Evolutionary conservation across 257 asterid species (phyloP).

Genomic region (Mentha longifolia): DNA sequence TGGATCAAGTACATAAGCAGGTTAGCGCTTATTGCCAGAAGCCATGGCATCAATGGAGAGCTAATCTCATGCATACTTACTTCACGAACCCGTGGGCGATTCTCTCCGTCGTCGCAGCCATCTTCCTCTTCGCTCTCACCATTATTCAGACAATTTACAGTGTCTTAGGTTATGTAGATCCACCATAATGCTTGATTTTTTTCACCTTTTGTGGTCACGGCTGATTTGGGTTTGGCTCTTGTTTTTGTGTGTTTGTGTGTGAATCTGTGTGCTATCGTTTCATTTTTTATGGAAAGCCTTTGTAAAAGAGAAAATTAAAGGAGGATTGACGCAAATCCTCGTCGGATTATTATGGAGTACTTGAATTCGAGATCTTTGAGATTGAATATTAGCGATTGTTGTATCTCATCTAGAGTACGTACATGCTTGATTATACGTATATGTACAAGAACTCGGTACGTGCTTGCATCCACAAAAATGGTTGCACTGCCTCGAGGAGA

Average conservation of each 20-base stretch:
- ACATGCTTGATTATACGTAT: background rate
- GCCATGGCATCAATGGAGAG: constrained; percentile 50
- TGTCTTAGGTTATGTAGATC: constrained; percentile 36
- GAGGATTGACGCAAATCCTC: too few species aligned
- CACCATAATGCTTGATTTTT: background rate
- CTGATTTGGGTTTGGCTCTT: background rate
- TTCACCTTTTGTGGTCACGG: background rate
- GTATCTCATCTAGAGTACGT: background rate
- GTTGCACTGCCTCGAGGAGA: background rate
- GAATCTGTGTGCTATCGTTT: background rate
- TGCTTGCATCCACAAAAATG: constrained; percentile 28
- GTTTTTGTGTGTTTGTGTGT: background rate
- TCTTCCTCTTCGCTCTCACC: constrained; percentile 63
- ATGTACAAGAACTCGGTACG: background rate
- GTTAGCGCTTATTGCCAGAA: constrained; percentile 52
- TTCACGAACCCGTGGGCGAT: constrained; percentile 65
- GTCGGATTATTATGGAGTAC: background rate
- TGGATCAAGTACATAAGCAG: constrained; percentile 37
- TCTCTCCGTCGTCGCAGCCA: constrained; percentile 55
- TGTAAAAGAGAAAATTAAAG: too few species aligned
- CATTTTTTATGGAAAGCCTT: too few species aligned
- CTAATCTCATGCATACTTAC: constrained; percentile 53
- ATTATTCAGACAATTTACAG: constrained; percentile 46
- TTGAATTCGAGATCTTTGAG: background rate
- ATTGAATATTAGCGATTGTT: background rate